Evolutionary conservation across 2,329 filamentous ascomycete species (phyloP).

Genomic region (Aspergillus costaricaensis): DNA sequence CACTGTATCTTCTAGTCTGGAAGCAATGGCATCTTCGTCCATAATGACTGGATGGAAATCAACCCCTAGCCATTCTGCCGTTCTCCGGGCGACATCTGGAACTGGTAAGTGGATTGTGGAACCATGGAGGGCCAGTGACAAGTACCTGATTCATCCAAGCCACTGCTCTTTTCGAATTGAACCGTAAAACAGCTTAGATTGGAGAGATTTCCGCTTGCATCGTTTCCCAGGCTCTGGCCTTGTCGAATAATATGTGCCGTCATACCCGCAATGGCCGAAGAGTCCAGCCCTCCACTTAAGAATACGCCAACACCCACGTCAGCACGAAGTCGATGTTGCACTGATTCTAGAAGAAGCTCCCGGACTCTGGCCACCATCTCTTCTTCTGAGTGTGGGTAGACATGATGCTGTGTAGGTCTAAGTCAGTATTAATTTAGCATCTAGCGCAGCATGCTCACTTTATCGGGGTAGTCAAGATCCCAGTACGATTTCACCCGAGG

Average conservation of each 20-base stretch:
- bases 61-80: slow-evolving; percentile 52
- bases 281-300: slow-evolving; percentile 60
- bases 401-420: slow-evolving; percentile 22
- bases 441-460: slow-evolving; percentile 37
- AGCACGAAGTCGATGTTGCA: slow-evolving; percentile 56
- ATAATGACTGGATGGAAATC: slow-evolving; percentile 47
- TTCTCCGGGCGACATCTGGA: slow-evolving; percentile 48
- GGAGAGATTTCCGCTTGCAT: slow-evolving; percentile 35
- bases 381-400: slow-evolving; percentile 49
- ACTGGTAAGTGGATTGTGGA: not conserved
- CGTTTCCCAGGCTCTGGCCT: slow-evolving; percentile 51
- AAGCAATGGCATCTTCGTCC: slow-evolving; percentile 47
- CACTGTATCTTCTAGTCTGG: slow-evolving; percentile 47
- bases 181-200: slow-evolving; percentile 54
- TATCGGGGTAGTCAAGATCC: slow-evolving; percentile 56
- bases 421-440: not conserved
- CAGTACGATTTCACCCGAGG: slow-evolving; percentile 52
- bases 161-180: slow-evolving; percentile 53
- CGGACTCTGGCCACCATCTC: slow-evolving; percentile 56
- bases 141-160: slow-evolving; percentile 53
- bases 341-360: slow-evolving; percentile 53
- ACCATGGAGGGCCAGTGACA: not conserved
- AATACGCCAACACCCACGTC: slow-evolving; percentile 62
- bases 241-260: slow-evolving; percentile 54
- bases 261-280: slow-evolving; percentile 59